These are phyloP conservation scores for Rhodotorula sp. DNA, from an alignment of 1,284 basidiomycete genomes.

Conservation along the genomic window DNA sequence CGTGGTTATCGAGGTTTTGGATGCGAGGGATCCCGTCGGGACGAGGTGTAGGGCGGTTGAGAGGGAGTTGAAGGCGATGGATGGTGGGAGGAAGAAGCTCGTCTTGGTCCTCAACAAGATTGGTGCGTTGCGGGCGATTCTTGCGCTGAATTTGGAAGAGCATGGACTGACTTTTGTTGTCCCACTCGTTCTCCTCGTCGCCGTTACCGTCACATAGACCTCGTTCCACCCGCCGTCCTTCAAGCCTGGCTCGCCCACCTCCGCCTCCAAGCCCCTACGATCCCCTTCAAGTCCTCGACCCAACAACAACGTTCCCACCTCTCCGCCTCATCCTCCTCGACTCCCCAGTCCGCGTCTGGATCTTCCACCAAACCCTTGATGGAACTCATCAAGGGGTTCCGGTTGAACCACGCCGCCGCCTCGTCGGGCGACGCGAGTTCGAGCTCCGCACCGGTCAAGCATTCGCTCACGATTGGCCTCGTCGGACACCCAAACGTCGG, in stretches of 20 bases:
- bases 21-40: slow-evolving; percentile 88
- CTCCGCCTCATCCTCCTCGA: slow-evolving; percentile 61
- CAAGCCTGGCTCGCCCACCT: slow-evolving; percentile 87
- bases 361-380: slow-evolving; percentile 71
- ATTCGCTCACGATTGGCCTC: slow-evolving; percentile 76
- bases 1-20: slow-evolving; percentile 83
- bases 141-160: slow-evolving; percentile 24
- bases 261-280: slow-evolving; percentile 84
- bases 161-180: background rate
- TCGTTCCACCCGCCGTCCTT: slow-evolving; percentile 84
- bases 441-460: slow-evolving; percentile 17
- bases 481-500: slow-evolving; percentile 98
- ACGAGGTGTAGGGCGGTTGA: slow-evolving; percentile 82
- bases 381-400: slow-evolving; percentile 87
- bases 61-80: slow-evolving; percentile 79
- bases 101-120: slow-evolving; percentile 91
- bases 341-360: slow-evolving; percentile 55
- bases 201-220: slow-evolving; percentile 58
- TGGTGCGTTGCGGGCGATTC: slow-evolving; percentile 58
- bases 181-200: background rate
- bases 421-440: slow-evolving; percentile 10
- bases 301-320: slow-evolving; percentile 76
- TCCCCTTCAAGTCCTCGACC: slow-evolving; percentile 88
- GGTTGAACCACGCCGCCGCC: slow-evolving; percentile 6
- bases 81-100: slow-evolving; percentile 80